Evolutionary conservation across 768 basidiomycete genomes (phyloP).

Genomic region (Suillus placidus): DNA sequence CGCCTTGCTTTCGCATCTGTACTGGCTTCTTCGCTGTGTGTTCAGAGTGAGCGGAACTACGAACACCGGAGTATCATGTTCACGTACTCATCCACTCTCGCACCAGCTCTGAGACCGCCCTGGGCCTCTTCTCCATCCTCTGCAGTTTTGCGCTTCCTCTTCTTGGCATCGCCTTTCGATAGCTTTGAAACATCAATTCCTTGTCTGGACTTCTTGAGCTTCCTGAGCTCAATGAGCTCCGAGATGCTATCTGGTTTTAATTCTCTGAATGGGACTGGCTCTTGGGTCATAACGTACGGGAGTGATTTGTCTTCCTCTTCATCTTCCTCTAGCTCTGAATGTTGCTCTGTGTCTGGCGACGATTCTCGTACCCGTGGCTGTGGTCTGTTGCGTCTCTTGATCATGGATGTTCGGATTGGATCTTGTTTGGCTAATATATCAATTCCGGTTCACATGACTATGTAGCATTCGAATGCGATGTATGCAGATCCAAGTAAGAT

Average conservation of each 20-base stretch:
- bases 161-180: constrained; percentile 80
- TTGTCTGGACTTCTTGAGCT: constrained; percentile 67
- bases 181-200: constrained; percentile 88
- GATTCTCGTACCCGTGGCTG: constrained; percentile 57
- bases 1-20: constrained; percentile 72
- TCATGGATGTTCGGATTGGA: constrained; percentile 45
- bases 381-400: constrained; percentile 76
- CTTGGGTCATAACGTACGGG: constrained; percentile 46
- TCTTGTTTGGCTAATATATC: not conserved
- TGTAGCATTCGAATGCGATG: not conserved
- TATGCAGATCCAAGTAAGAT: constrained; percentile 1
- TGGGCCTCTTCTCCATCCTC: constrained; percentile 46
- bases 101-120: constrained; percentile 62
- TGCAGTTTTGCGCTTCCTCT: constrained; percentile 59
- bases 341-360: constrained; percentile 32
- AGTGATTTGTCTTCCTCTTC: constrained; percentile 44
- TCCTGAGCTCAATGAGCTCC: constrained; percentile 84
- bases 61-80: constrained; percentile 21
- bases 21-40: constrained; percentile 58
- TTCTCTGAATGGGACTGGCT: constrained; percentile 12
- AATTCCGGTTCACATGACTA: not conserved
- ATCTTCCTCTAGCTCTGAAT: constrained; percentile 27
- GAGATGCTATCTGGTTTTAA: constrained; percentile 53
- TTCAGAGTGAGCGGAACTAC: not conserved
- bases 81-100: constrained; percentile 51